Percentiles rank a stretch among this genome's conserved stretches.
Conservation (phyloP, 2,329 filamentous ascomycete species). For the Colletotrichum sp. region DNA sequence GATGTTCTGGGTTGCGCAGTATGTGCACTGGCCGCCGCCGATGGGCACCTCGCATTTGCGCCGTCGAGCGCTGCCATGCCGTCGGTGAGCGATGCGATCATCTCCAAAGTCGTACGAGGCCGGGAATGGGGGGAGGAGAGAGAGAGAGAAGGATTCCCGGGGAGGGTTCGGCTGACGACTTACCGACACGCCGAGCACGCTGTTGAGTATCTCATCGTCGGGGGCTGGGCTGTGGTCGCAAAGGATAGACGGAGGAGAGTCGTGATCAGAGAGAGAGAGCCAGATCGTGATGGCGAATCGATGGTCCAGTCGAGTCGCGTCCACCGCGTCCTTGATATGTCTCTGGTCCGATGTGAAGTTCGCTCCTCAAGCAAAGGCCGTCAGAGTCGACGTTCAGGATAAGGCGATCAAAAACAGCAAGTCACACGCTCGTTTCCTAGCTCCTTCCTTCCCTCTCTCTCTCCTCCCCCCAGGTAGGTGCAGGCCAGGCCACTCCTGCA, state of each 20-base stretch:
- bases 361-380: background rate
- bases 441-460: background rate
- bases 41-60: constrained; percentile 22
- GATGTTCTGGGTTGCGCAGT: constrained; percentile 21
- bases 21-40: constrained; percentile 20
- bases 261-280: background rate
- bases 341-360: background rate
- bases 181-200: constrained; percentile 25
- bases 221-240: background rate
- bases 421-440: constrained; percentile 2
- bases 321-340: background rate
- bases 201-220: constrained; percentile 22
- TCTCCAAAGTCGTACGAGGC: background rate
- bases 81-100: background rate
- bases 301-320: background rate
- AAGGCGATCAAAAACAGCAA: background rate
- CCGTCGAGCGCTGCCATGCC: constrained; percentile 16
- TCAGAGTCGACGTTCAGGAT: background rate
- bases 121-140: background rate
- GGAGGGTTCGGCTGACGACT: background rate
- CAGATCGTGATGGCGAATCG: background rate
- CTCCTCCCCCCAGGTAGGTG: background rate
- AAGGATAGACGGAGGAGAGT: background rate
- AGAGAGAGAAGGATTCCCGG: background rate
- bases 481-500: background rate